Evolutionary conservation across 371 early-diverging fungal species (phyloP), one percentile per base, ranked within the genome.

Genomic region (Blakeslea trispora): DNA sequence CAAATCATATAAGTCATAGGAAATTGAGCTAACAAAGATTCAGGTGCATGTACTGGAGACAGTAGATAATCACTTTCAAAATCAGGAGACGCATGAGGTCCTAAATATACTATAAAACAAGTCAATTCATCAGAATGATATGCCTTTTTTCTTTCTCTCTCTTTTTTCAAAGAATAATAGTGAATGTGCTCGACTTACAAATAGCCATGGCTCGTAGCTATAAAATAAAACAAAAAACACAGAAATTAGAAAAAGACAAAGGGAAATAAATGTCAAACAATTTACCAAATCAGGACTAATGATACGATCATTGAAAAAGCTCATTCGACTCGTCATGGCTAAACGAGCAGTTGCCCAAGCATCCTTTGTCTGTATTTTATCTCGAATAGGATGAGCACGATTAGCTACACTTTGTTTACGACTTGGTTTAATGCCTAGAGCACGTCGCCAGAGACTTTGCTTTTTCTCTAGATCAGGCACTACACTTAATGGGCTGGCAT

Each of bases 201-300:
- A 97, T 88, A 41, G 92, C 94, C 89, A 98, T 91, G 9, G 93
- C 96, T 28, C 97, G 90, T 83, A 91, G 70, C 84, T 84, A 64
- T 24, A 40, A 19, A 13, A 9, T 28, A 32, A 19, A 8, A 37
- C n/a, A n/a, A n/a, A 46, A 34, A 54, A 18, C 1, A 43, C 21
- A 34, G 18, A 45, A 37, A 41, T 18, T 21, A 66, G 3, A 10
- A 19, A 17, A 34, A 9, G 32, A 48, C n/a, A n/a, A n/a, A n/a
- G n/a, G n/a, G n/a, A n/a, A n/a, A n/a, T n/a, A n/a, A n/a, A n/a
- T n/a, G n/a, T n/a, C n/a, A n/a, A n/a, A n/a, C n/a, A n/a, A n/a
- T n/a, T 69, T 80, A 85, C 87, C 76, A 88, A 66, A 62, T 94
- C 95, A 8, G 91, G 86, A 6, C 88, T 69, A 55, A 95, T 71